Percentiles rank a stretch among this genome's conserved stretches.
Evolutionary conservation across 169 alveolate species (phyloP).

Genomic region (Besnoitia besnoiti): DNA sequence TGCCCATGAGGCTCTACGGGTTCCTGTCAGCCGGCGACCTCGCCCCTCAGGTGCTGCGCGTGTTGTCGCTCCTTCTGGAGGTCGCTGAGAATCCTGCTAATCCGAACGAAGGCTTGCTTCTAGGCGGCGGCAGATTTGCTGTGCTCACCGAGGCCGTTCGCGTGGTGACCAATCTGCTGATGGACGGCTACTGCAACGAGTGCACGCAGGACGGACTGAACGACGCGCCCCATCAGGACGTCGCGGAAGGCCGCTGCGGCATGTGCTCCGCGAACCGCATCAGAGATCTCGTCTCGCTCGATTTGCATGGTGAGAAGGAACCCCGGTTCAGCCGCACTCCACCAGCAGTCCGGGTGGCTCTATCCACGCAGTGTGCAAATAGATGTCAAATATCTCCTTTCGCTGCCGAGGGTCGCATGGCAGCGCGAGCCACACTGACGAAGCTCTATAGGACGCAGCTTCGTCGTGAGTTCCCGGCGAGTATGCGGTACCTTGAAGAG

Average conservation of each 20-base stretch:
- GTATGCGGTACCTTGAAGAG: too few species aligned
- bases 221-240: neutral
- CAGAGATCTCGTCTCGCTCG: neutral
- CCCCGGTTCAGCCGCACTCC: neutral
- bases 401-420: neutral
- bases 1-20: neutral
- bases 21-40: neutral
- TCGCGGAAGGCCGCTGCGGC: constrained; percentile 16
- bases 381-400: neutral
- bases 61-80: neutral
- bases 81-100: neutral
- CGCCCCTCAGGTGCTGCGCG: constrained; percentile 31
- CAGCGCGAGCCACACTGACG: too few species aligned
- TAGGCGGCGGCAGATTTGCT: neutral
- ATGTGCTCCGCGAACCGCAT: neutral
- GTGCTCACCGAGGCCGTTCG: neutral
- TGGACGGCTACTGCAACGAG: neutral
- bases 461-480: too few species aligned
- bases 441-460: too few species aligned
- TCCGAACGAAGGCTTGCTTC: neutral
- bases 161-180: neutral
- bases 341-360: too few species aligned
- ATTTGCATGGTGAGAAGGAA: neutral
- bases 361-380: neutral
- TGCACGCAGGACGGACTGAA: neutral